Conservation (phyloP, 495 filamentous ascomycete genomes). For the Podospora conica region DNA sequence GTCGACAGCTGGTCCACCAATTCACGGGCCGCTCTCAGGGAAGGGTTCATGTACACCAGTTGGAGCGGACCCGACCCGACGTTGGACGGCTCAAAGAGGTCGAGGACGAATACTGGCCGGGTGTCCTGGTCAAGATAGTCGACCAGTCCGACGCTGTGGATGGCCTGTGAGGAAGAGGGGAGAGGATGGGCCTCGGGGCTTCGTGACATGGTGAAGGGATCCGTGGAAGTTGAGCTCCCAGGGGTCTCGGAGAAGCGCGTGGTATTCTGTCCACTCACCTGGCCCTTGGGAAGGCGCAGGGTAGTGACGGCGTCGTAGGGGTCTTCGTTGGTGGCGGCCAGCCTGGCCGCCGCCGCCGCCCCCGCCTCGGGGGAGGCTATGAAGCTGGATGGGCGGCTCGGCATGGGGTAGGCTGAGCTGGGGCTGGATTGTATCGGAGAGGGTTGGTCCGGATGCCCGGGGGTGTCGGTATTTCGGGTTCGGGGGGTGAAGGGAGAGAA, state of each 20-base stretch:
- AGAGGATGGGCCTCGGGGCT: constrained; percentile 40
- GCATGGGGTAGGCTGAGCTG: constrained; percentile 38
- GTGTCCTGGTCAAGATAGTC: constrained; percentile 64
- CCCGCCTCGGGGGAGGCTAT: constrained; percentile 32
- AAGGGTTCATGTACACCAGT: constrained; percentile 54
- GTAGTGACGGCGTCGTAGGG: constrained; percentile 53
- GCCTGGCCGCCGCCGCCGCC: constrained; percentile 52
- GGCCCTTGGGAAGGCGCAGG: constrained; percentile 56
- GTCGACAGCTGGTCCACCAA: constrained; percentile 47
- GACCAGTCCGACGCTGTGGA: constrained; percentile 52
- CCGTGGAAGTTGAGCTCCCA: constrained; percentile 40
- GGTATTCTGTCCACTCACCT: constrained; percentile 44
- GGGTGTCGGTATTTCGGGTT: constrained; percentile 21
- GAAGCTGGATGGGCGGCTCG: constrained; percentile 47
- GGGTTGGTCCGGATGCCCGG: constrained; percentile 39
- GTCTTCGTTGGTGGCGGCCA: constrained; percentile 45
- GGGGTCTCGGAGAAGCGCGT: constrained; percentile 44
- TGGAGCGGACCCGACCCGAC: constrained; percentile 45
- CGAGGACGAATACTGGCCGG: constrained; percentile 61
- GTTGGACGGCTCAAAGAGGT: constrained; percentile 50
- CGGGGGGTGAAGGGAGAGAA: constrained; percentile 16
- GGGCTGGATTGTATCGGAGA: constrained; percentile 44
- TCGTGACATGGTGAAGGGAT: constrained; percentile 29
- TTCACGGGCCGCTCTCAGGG: constrained; percentile 43
- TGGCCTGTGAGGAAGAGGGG: constrained; percentile 37